phyloP scores from a whole-genome alignment of 768 basidiomycete species.

The Naganishia kalamii region DNA sequence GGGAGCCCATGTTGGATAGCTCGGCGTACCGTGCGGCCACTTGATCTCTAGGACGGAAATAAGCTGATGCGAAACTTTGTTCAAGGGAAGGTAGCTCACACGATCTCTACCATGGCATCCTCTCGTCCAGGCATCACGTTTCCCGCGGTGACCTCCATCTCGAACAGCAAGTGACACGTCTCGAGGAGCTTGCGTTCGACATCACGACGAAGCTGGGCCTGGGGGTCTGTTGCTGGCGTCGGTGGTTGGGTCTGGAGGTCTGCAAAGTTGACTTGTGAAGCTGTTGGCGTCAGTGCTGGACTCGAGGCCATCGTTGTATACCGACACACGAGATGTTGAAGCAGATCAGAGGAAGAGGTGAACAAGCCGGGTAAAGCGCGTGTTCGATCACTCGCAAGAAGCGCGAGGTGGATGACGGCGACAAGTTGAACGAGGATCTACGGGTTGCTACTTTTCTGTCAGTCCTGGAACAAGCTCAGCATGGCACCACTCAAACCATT shows the following conservation, averaged over 20 bases:
- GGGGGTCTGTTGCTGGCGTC: background rate
- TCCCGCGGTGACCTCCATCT: conserved; percentile 12
- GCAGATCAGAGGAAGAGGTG: no score
- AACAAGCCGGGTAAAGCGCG: background rate
- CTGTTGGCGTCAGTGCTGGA: background rate
- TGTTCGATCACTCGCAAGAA: background rate
- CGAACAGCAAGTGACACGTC: conserved; percentile 10
- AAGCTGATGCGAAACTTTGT: background rate
- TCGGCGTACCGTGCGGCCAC: conserved; percentile 5
- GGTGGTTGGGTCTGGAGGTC: background rate
- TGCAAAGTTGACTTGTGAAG: background rate
- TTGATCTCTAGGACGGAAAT: background rate
- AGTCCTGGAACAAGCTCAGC: background rate
- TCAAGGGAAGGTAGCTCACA: background rate
- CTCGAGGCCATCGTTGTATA: conserved; percentile 7
- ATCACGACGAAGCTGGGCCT: background rate
- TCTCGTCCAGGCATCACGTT: background rate
- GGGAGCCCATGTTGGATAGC: background rate
- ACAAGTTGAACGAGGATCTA: background rate
- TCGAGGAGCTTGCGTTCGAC: conserved; percentile 5
- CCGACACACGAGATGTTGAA: no score
- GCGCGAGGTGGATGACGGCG: background rate
- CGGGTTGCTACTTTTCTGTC: no score
- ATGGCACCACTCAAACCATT: conserved; percentile 5
- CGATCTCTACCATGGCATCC: conserved; percentile 9